Evolutionary conservation across 164 flowering plant species (phyloP), one percentile per base, ranked within the genome.

Genomic region (Vitis rotundifolia): DNA sequence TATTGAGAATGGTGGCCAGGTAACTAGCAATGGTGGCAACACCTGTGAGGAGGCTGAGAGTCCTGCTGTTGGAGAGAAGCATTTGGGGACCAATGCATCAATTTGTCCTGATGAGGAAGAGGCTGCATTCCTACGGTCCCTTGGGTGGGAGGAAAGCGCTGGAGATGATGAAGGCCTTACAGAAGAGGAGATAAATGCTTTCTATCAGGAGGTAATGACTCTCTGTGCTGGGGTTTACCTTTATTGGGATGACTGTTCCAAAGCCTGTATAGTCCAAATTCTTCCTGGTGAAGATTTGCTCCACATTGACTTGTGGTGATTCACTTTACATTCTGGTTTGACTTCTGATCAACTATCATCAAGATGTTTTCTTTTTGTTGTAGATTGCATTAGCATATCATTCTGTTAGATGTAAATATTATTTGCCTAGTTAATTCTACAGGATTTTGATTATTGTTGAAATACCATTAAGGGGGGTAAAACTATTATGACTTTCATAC

Each of bases 71-170:
- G 80, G 67, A 52, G 82, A 84, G 56, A 77, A 79, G 57, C 72
- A 66, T 61, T 64, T 58, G 53, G 61, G 58, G 59, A 60, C 65
- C 28, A 61, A 68, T 76, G 78, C 63, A 44, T 71, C 69, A 61
- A 74, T 80, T 48, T 68, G 62, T 76, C 77, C 88, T 9, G 85
- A 85, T 65, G 97, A 91, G 63, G 91, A 91, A 74, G 98, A 94
- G 80, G 83, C 75, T 58, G 85, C 83, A 7, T 94, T 94, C 66
- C 89, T 94, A 66, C 86, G 88, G 31, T 91, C 95, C 11, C 94
- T 94, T 80, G 99, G 99, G 13, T 94, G 99, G 99, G 91, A 89
- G 8, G 93, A 89, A 79, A 83, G 80, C 71, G 70, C 77, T 53
- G 89, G 79, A 26, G 97, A 88, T 66, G 94, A 87, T 73, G 98